Conservation (phyloP, 169 alveolate species). For the Plasmodium inui region DNA sequence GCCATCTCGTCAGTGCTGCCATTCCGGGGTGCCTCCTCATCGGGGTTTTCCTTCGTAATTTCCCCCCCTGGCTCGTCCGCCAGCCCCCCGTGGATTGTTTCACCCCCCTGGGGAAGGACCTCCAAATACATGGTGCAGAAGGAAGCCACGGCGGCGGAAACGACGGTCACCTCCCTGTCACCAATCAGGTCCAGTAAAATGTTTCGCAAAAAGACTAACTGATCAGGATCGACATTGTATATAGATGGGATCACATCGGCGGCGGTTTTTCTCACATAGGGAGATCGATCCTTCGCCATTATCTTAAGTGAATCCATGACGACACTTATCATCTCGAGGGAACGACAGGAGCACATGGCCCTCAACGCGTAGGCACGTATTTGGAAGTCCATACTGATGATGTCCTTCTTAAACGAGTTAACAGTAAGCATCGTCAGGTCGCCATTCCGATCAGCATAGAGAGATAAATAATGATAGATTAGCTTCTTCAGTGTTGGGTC, state of each 20-base stretch:
- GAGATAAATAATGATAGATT: slow-evolving; percentile 83
- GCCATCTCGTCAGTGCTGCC: neutral
- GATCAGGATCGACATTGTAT: slow-evolving; percentile 79
- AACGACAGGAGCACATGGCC: slow-evolving; percentile 84
- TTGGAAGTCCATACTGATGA: slow-evolving; percentile 81
- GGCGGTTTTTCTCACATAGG: slow-evolving; percentile 87
- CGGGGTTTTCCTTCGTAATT: neutral
- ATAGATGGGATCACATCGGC: slow-evolving; percentile 86
- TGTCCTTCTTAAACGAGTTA: slow-evolving; percentile 87
- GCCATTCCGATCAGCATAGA: slow-evolving; percentile 82
- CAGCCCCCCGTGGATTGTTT: neutral
- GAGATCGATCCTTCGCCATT: slow-evolving; percentile 87
- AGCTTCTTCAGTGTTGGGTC: slow-evolving; percentile 84
- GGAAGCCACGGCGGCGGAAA: slow-evolving; percentile 81
- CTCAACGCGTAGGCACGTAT: slow-evolving; percentile 87
- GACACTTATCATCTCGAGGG: slow-evolving; percentile 83
- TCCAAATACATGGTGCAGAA: slow-evolving; percentile 54
- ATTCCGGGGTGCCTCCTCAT: neutral
- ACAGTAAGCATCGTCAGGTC: slow-evolving; percentile 84
- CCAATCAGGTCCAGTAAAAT: slow-evolving; percentile 67
- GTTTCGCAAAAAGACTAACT: slow-evolving; percentile 42
- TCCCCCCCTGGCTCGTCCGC: neutral
- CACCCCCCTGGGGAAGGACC: neutral
- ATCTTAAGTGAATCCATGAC: slow-evolving; percentile 80
- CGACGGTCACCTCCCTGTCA: slow-evolving; percentile 79